Evolutionary conservation across 2,329 filamentous ascomycete species (phyloP), one percentile per base, ranked within the genome.

Genomic region (Monosporascus sp.): DNA sequence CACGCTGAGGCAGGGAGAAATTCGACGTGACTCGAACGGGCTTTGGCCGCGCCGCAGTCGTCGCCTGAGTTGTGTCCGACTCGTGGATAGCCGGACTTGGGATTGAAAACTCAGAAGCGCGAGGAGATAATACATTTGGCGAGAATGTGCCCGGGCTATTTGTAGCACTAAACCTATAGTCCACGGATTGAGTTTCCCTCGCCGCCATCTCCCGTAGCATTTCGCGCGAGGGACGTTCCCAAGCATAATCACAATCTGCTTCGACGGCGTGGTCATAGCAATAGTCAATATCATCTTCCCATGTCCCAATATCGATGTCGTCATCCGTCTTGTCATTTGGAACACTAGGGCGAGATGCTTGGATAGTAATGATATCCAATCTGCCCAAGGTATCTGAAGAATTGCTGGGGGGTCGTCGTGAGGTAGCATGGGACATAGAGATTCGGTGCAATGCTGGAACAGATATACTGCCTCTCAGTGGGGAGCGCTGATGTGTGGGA

Each of bases 271-370:
- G 82, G 59, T 87, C 84, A 62, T 88, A 88, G 64, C 82, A 86
- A 67, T 86, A 88, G 64, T 88, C 85, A 56, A 88, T 87, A 57
- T 83, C 83, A 50, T 86, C 83, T 61, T 88, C 85, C 85, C 85
- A 88, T 59, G 73, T 84, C 60, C 78, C 76, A 7, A 69, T 69
- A 22, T 66, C 60, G n/a, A 56, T 52, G 3, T 73, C 69, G n/a
- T 62, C 61, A 16, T 52, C 60, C 3, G 58, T 59, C 7, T 58
- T 57, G 14, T 61, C 59, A 7, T 68, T 65, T 3, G 59, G 54
- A 34, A 60, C 44, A 8, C 57, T 61, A 20, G 64, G 63, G 48
- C 61, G 65, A 37, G 71, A 64, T 14, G 65, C 67, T 53, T 73
- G 73, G 7, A 65, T 63, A 17, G 69, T 70, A 27, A 69, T 59